Evolutionary conservation across 164 flowering plant species (phyloP).

Genomic region (Houttuynia cordata): DNA sequence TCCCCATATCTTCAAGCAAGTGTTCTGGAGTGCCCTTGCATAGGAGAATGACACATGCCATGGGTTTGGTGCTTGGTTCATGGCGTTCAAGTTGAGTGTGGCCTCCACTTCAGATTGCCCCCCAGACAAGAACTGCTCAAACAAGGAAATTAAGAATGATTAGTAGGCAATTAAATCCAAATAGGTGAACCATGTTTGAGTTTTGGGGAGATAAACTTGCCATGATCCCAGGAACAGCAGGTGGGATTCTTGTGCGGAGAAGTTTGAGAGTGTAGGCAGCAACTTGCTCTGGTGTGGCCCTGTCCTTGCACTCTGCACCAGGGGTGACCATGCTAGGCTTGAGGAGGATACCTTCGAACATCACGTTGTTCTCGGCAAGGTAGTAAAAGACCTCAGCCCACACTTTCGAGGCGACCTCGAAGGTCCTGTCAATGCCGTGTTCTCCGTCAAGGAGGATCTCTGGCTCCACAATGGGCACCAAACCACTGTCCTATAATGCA

Average conservation of each 20-base stretch:
- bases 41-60: constrained; percentile 17
- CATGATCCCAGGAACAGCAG: constrained; percentile 14
- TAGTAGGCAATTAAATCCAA: not conserved
- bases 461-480: constrained; percentile 14
- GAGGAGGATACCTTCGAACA: constrained; percentile 14
- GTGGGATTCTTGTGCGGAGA: constrained; percentile 11
- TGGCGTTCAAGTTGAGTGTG: constrained; percentile 13
- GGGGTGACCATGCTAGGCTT: constrained; percentile 17
- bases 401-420: constrained; percentile 8
- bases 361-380: constrained; percentile 13
- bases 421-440: constrained; percentile 11
- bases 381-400: constrained; percentile 14
- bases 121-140: constrained; percentile 12
- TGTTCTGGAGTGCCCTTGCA: constrained; percentile 13
- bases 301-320: constrained; percentile 14
- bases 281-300: constrained; percentile 8
- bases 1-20: constrained; percentile 13
- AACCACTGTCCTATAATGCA: constrained; percentile 7
- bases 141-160: not conserved
- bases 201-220: constrained; percentile 1
- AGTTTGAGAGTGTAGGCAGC: constrained; percentile 8
- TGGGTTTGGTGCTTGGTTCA: constrained; percentile 13
- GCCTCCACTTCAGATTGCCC: constrained; percentile 17
- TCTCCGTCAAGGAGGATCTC: constrained; percentile 13
- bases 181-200: not conserved